Conservation (phyloP, 169 alveolate species). For the Haemoproteus tartakovskyi region DNA sequence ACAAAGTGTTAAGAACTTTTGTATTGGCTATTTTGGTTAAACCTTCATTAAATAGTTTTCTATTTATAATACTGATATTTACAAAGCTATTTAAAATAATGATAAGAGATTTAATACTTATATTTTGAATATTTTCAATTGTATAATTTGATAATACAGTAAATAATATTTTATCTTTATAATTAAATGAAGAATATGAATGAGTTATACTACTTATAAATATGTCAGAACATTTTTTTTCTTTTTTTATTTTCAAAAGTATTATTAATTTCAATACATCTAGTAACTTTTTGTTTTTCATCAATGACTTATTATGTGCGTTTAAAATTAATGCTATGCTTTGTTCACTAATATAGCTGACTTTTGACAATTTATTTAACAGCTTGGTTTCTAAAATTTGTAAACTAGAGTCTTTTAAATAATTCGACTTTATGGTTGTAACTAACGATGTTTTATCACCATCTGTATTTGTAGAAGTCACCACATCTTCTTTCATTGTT, state of each 20-base stretch:
- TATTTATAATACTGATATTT: conserved; percentile 11
- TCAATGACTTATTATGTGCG: conserved; percentile 24
- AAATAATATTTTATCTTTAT: conserved; percentile 34
- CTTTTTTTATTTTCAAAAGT: conserved; percentile 37
- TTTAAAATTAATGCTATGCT: conserved; percentile 59
- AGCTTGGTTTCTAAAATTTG: neutral
- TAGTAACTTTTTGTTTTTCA: conserved; percentile 12
- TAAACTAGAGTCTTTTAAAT: neutral
- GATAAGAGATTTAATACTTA: conserved; percentile 19
- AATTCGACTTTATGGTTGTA: neutral
- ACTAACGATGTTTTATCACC: neutral
- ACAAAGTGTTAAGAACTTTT: conserved; percentile 1
- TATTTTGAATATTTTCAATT: conserved; percentile 6
- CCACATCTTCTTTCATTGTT: too few relatives aligned
- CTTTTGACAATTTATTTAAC: conserved; percentile 4
- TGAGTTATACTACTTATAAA: conserved; percentile 53
- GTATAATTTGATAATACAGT: conserved; percentile 10
- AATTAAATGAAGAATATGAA: conserved; percentile 45
- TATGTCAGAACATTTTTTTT: conserved; percentile 51
- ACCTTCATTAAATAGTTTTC: neutral
- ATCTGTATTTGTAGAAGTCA: too few relatives aligned
- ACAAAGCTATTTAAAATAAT: conserved; percentile 27
- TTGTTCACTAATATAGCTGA: conserved; percentile 51
- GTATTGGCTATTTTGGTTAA: conserved; percentile 5
- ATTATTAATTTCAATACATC: conserved; percentile 34